Evolutionary conservation across 345 rosid genomes (phyloP), one percentile per base, ranked within the genome.

Genomic region (Rhizophora apiculata): DNA sequence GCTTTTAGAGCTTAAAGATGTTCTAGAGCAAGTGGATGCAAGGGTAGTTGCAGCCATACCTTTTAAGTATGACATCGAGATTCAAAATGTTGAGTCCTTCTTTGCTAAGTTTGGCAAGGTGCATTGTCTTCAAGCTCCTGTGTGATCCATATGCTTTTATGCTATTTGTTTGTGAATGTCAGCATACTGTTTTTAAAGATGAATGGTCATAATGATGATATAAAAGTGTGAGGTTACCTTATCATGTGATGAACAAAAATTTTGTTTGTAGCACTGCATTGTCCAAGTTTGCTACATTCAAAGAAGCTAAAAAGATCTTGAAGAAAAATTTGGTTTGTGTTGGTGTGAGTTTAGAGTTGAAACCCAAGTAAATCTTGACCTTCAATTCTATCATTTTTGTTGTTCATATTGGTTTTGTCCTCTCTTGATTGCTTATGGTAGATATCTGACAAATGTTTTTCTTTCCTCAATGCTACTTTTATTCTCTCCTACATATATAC

Each of bases 101-200:
- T 69, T 69, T 60, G 21, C 72, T 30, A 26, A 19, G 13, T 60
- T 69, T 69, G 58, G 65, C 48, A 69, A 69, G 72, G 72, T 69
- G 49, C n/a, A 34, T 1, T 6, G 6, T 54, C 21, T 32, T 22
- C 6, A 34, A 4, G 37, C 6, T 34, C 37, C 6, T 8, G 0
- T 34, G 37, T 6, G 37, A 34, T 34, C 7, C 37, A 6, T 34
- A 34, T 34, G 37, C 37, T 4, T 34, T 5, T 34, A 31, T 24
- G 34, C 8, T 34, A 4, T 34, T 34, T 34, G 0, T 34, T 34
- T 34, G 5, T 34, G 5, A 2, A 32, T 32, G 2, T 32, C 3
- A 32, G 34, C 34, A 32, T 32, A 32, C 4, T 32, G 4, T 24
- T 6, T 32, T 32, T 32, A 32, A 2, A 34, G 37, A 34, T 34